Evolutionary conservation across 176 grass and related monocot genomes (phyloP).

Genomic region (Avena sativa): DNA sequence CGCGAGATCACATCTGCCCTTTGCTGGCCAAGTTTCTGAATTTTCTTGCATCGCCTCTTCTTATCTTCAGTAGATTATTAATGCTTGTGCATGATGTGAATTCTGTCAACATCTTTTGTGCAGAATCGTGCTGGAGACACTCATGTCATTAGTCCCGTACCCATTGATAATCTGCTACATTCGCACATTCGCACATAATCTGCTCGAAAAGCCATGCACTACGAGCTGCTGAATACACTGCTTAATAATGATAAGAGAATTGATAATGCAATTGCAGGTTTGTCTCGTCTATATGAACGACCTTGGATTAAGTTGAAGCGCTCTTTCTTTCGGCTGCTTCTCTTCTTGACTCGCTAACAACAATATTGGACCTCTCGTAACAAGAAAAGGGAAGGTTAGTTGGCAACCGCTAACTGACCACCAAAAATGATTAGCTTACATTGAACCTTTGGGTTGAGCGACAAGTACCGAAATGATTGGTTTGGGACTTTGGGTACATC

Average conservation of each 20-base stretch:
- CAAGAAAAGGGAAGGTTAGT: not conserved
- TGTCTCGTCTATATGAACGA: not conserved
- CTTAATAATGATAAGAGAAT: not conserved
- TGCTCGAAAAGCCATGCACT: not conserved
- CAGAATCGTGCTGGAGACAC: not conserved
- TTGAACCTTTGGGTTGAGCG: constrained; percentile 30
- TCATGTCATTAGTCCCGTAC: not conserved
- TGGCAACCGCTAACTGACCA: constrained; percentile 31
- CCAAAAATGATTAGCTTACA: constrained; percentile 31
- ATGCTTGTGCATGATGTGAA: not conserved
- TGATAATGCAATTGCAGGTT: not conserved
- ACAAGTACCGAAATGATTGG: constrained; percentile 32
- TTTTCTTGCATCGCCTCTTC: not conserved
- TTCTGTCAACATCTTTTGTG: not conserved
- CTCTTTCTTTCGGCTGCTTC: not conserved
- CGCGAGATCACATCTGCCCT: constrained; percentile 25
- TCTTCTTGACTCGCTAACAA: not conserved
- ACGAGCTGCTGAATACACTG: too few species aligned
- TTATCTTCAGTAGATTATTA: not conserved
- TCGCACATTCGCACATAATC: too few species aligned
- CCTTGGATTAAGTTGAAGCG: not conserved
- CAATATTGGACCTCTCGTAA: not conserved
- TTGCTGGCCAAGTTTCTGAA: not conserved
- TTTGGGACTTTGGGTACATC: constrained; percentile 26
- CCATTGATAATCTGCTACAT: too few species aligned